Conservation (phyloP, 106 monocot genomes). For the Triglochin maritima region DNA sequence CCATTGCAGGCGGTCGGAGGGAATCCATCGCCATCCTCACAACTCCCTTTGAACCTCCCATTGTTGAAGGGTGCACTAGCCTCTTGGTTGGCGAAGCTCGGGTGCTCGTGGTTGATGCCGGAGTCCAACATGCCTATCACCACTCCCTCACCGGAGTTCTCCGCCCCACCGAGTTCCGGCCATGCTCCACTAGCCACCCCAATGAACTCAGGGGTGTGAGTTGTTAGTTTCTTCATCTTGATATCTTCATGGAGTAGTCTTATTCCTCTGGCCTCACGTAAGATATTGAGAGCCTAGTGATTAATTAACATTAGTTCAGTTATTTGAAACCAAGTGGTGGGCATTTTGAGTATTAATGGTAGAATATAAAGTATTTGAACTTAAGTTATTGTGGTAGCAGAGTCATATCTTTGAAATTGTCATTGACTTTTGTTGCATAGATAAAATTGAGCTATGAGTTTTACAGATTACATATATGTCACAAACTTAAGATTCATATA, state of each 20-base stretch:
- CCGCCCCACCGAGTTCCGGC: conserved; percentile 46
- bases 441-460: too few species aligned
- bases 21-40: conserved; percentile 48
- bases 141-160: conserved; percentile 45
- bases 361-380: too few species aligned
- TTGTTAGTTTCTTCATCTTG: conserved; percentile 51
- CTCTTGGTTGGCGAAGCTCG: conserved; percentile 40
- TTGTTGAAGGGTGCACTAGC: neutral
- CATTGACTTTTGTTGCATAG: too few species aligned
- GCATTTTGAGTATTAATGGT: neutral
- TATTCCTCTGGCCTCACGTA: conserved; percentile 37
- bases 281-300: conserved; percentile 31
- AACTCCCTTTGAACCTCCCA: conserved; percentile 38
- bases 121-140: conserved; percentile 81
- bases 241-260: conserved; percentile 45
- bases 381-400: too few species aligned
- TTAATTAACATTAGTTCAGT: neutral
- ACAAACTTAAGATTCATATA: too few species aligned
- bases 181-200: conserved; percentile 41
- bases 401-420: too few species aligned
- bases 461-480: too few species aligned
- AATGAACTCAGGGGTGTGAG: conserved; percentile 53
- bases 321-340: neutral
- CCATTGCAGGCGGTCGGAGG: conserved; percentile 49
- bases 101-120: conserved; percentile 58